Evolutionary conservation across 192 early-diverging fungal genomes (phyloP), one percentile per base, ranked within the genome.

Genomic region (Coemansia sp.): DNA sequence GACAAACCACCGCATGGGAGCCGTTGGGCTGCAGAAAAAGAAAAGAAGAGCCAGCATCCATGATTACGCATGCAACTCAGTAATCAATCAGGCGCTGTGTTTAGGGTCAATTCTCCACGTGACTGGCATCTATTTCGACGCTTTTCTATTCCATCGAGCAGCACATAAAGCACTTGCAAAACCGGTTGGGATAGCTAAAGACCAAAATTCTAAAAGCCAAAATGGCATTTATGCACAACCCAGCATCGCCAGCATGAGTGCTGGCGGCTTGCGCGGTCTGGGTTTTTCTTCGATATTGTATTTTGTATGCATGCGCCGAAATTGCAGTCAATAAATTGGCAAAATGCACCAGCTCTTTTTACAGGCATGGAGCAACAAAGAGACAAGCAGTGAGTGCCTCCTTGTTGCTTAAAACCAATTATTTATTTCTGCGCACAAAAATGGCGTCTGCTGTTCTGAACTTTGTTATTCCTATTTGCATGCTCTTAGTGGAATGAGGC

Each of bases 261-360:
- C 32, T 32, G 32, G 32, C 32, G 32, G 32, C 32, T 32, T 32
- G 32, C 2, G 32, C 32, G 32, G 32, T 32, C 32, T 56, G 54
- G 32, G 25, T 56, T 25, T 11, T 14, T 16, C 39, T 58, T 58
- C 56, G 1, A 20, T 39, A 13, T 9, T 17, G 22, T 13, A 25
- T 14, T 32, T 9, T 17, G 22, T 13, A 25, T 14, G 56, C 56
- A 67, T 58, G 56, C 65, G 65, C 40, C 43, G 44, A 37, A 44
- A 67, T 58, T 59, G 56, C 37, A 38, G 57, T 44, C 50, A 57
- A 67, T 67, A 59, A 67, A 48, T 19, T 14, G 56, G 56, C 39
- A 40, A 58, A 58, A 58, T 32, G 55, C 25, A 56, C 6, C 6
- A 22, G 17, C 54, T 49, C 20, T 7, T 25, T 5, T 56, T 56